Percentiles rank a stretch among this genome's conserved stretches.
phyloP scores from a whole-genome alignment of 805 yeast genomes.

The Spathaspora gorwiae region DNA sequence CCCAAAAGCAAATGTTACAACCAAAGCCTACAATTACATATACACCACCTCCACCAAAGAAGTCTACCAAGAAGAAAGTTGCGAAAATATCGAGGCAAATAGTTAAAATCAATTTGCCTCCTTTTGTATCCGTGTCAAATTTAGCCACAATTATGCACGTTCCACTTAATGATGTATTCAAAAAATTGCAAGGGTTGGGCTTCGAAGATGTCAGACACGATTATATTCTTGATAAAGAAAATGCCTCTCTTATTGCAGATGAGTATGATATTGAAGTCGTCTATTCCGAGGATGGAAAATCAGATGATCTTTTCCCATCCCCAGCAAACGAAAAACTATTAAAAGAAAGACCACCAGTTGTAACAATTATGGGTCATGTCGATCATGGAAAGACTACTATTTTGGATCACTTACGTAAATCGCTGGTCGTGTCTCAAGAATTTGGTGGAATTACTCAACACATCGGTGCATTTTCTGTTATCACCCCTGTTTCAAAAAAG shows the following conservation, averaged over 20 bases:
- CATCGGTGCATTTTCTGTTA: constrained; percentile 92
- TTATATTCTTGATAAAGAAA: constrained; percentile 79
- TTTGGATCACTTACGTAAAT: constrained; percentile 78
- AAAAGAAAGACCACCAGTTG: constrained; percentile 83
- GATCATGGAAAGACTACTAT: constrained; percentile 98
- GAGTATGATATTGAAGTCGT: constrained; percentile 72
- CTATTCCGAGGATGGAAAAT: constrained; percentile 53
- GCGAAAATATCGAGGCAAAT: constrained; percentile 9
- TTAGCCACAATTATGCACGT: constrained; percentile 68
- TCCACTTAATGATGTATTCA: constrained; percentile 55
- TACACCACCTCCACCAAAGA: constrained; percentile 3
- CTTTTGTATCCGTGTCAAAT: constrained; percentile 74
- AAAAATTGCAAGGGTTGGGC: constrained; percentile 62
- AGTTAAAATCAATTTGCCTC: constrained; percentile 54
- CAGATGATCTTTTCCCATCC: constrained; percentile 52
- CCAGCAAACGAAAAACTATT: constrained; percentile 45
- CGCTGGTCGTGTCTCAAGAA: constrained; percentile 78
- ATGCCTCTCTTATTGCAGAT: constrained; percentile 81
- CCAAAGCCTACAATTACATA: constrained; percentile 6
- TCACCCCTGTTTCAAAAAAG: constrained; percentile 69
- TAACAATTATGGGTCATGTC: constrained; percentile 98
- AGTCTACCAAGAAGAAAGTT: constrained; percentile 6
- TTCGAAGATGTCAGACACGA: constrained; percentile 68
- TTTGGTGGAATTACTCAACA: constrained; percentile 98
- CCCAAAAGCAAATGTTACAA: background rate